These are phyloP conservation scores for Sungouiozyma intestinalis DNA, from an alignment of 805 yeast species.

Conservation along the genomic window DNA sequence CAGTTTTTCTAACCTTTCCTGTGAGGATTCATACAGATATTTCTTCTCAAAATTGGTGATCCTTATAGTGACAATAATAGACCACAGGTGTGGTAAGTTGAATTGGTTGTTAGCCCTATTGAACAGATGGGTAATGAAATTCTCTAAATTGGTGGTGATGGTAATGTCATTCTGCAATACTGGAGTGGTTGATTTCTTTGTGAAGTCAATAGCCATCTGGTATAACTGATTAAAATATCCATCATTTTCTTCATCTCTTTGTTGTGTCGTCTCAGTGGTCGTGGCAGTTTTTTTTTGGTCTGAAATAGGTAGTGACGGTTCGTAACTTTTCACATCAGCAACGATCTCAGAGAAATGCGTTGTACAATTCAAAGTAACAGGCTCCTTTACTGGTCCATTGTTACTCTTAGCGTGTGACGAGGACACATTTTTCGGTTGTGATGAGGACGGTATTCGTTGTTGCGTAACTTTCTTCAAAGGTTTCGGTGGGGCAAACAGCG, in stretches of 20 bases:
- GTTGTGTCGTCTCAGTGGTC: constrained; percentile 8
- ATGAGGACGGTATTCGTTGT: neutral
- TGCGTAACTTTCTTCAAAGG: neutral
- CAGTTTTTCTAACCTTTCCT: neutral
- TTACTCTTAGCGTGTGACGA: neutral
- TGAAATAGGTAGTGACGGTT: constrained; percentile 16
- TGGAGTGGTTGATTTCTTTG: constrained; percentile 4
- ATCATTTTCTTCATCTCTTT: constrained; percentile 4
- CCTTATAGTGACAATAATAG: constrained; percentile 39
- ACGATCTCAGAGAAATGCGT: constrained; percentile 15
- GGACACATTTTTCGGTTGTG: neutral
- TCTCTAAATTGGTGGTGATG: constrained; percentile 23
- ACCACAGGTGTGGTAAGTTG: constrained; percentile 42
- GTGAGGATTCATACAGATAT: constrained; percentile 32
- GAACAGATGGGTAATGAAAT: constrained; percentile 23
- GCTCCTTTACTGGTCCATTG: no score
- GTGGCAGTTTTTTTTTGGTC: constrained; percentile 19
- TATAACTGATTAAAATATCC: constrained; percentile 17
- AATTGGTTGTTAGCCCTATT: constrained; percentile 18
- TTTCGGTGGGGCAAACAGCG: constrained; percentile 9
- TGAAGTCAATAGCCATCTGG: constrained; percentile 13
- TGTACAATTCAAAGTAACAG: no score
- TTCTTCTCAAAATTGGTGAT: constrained; percentile 39
- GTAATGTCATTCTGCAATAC: constrained; percentile 13
- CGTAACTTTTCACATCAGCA: constrained; percentile 14